Evolutionary conservation across 2,329 filamentous ascomycete genomes (phyloP).

Genomic region (Colletotrichum sp.): DNA sequence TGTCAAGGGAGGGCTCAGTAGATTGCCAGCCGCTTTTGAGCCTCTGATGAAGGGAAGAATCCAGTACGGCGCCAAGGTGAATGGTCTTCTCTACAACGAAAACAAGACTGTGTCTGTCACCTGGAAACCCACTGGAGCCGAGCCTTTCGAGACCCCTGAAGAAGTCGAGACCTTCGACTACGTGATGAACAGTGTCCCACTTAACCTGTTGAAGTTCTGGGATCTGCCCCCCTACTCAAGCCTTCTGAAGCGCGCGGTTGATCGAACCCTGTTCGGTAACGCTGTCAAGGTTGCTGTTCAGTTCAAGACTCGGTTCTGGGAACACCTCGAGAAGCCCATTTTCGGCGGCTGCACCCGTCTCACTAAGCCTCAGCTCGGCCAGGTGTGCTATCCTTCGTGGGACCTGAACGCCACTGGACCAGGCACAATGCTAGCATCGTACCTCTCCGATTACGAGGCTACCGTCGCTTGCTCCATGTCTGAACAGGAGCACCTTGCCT

Average conservation of each 20-base stretch:
- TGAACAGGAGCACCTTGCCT: conserved; percentile 55
- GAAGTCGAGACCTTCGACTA: conserved; percentile 38
- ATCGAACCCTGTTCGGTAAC: conserved; percentile 27
- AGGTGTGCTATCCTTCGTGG: conserved; percentile 59
- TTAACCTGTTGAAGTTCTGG: conserved; percentile 42
- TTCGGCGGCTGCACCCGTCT: conserved; percentile 53
- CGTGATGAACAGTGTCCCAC: conserved; percentile 38
- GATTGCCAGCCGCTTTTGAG: conserved; percentile 37
- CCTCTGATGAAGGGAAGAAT: conserved; percentile 32
- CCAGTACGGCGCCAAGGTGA: conserved; percentile 25
- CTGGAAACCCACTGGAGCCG: conserved; percentile 23
- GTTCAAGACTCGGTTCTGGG: conserved; percentile 54
- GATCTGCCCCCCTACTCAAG: conserved; percentile 38
- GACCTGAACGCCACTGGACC: conserved; percentile 54
- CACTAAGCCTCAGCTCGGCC: conserved; percentile 51
- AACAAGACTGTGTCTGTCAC: conserved; percentile 23
- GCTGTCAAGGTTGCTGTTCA: conserved; percentile 53
- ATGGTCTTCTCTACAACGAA: conserved; percentile 25
- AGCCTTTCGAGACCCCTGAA: conserved; percentile 25
- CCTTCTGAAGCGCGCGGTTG: conserved; percentile 28
- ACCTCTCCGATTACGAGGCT: conserved; percentile 44
- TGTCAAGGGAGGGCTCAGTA: conserved; percentile 37
- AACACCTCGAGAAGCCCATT: conserved; percentile 30
- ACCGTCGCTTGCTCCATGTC: conserved; percentile 45
- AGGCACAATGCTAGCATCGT: conserved; percentile 55